Percentiles rank a stretch among this genome's conserved stretches.
Conservation (phyloP, 2,329 filamentous ascomycete species). For the Emydomyces testavorans region DNA sequence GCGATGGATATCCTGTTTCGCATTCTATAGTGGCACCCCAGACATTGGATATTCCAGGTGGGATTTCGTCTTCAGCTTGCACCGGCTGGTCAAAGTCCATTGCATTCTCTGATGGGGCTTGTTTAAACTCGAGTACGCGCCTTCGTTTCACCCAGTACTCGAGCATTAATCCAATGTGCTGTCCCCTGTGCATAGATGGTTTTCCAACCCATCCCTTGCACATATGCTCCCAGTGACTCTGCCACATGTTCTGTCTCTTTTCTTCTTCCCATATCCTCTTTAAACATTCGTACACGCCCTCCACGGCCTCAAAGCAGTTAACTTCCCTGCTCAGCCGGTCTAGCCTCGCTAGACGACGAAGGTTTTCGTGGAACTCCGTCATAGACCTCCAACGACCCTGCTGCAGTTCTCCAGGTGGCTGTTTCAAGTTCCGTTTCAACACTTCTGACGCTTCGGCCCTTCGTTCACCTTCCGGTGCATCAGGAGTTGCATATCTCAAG, state of each 20-base stretch:
- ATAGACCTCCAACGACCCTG: conserved; percentile 29
- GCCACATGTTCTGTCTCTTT: conserved; percentile 23
- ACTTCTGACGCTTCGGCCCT: conserved; percentile 35
- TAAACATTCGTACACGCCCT: conserved; percentile 33
- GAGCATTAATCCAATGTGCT: conserved; percentile 31
- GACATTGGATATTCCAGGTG: conserved; percentile 18
- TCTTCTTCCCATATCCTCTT: conserved; percentile 36
- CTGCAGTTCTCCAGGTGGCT: conserved; percentile 25
- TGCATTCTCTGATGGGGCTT: conserved; percentile 21
- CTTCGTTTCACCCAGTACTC: conserved; percentile 35
- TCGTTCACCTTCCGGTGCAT: conserved; percentile 31
- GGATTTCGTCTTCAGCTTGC: conserved; percentile 16
- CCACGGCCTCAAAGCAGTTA: conserved; percentile 39
- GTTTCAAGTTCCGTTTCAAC: conserved; percentile 31
- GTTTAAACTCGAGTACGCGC: conserved; percentile 26
- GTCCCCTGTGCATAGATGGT: conserved; percentile 32
- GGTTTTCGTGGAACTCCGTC: conserved; percentile 32
- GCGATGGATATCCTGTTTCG: conserved; percentile 36
- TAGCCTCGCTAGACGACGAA: conserved; percentile 35
- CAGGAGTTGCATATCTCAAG: conserved; percentile 34
- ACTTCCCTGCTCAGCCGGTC: conserved; percentile 36
- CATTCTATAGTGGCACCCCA: conserved; percentile 35
- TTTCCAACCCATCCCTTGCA: conserved; percentile 33
- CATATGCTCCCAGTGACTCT: conserved; percentile 30
- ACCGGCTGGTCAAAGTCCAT: conserved; percentile 25